Base-by-base conservation (phyloP, 2,329 filamentous ascomycete species). In the Basipetospora chlamydospora region DNA sequence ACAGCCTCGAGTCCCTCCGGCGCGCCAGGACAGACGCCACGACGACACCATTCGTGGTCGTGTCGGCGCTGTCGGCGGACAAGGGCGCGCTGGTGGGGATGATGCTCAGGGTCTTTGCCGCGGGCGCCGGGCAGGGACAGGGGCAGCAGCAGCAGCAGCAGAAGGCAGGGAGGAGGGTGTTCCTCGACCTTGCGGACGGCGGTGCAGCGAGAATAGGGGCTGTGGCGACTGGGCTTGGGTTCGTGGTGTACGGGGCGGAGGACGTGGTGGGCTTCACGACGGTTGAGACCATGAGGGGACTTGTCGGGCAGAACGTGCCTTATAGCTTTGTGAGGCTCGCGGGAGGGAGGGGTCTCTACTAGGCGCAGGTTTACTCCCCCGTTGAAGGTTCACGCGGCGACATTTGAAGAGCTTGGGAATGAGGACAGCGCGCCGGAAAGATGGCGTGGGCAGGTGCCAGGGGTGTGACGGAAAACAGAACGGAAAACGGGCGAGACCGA, bases 291-390 rank as follows among this genome's bases (percentile, higher is more conserved):
- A 58, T 90, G 38, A 66, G 83, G 45, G 55, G 87, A 41, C 64
- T 92, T 17, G 80, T 88, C 9, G 84, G 84, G 8, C 82, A 90
- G 59, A 90, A 90, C 52, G 82, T 90, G 39, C 81, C 80, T 5
- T 88, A 85, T 56, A 86, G 82, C 57, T 92, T 92, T 60, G 84
- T 90, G 28, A 67, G 82, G 33, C 62, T 90, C 51, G 81, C 83
- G 2, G 66, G 66, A 33, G 68, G 68, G 3, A 56, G 64, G 16
- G 60, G 58, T 20, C 54, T 67, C 41, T 70, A 63, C 44, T 70
- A 52, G n/a, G n/a, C n/a, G n/a, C n/a, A n/a, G n/a, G n/a, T n/a
- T n/a, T n/a, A n/a, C n/a, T n/a, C n/a, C n/a, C n/a, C n/a, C n/a
- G n/a, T n/a, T 5, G 6, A 16, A 4, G 6, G 48, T 13, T 17